Conservation (phyloP, 176 grass and related monocot species). For the Themeda triandra region DNA sequence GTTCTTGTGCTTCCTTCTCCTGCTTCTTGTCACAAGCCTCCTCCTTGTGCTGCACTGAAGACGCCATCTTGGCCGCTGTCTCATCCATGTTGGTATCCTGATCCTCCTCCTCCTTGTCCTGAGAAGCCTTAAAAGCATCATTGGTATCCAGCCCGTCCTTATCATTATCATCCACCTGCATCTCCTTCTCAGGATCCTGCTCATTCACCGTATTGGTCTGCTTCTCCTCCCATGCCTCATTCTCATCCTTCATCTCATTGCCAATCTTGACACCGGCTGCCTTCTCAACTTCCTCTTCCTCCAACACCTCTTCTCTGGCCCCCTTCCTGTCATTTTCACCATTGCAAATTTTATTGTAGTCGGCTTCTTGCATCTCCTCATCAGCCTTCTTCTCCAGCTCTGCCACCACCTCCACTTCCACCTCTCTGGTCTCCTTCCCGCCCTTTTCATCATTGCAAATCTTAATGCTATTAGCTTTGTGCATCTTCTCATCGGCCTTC, state of each 20-base stretch:
- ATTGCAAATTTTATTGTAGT: not conserved
- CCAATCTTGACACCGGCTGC: not conserved
- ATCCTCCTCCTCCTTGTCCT: not conserved
- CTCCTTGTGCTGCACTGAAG: not conserved
- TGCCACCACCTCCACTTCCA: not conserved
- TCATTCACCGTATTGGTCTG: not conserved
- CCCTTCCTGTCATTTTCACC: not conserved
- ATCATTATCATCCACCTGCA: not conserved
- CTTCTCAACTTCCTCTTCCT: not conserved
- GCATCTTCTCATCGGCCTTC: not conserved
- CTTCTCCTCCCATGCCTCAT: not conserved
- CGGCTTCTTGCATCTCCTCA: not conserved
- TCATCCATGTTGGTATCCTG: not conserved
- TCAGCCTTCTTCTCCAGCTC: not conserved
- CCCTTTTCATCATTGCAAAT: not conserved
- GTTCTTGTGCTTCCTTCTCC: not conserved
- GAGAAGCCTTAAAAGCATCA: not conserved
- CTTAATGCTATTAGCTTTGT: not conserved
- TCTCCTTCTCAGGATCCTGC: not conserved
- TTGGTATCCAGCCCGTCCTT: not conserved
- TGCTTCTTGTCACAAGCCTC: not conserved
- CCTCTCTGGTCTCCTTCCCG: not conserved
- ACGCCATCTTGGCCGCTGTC: not conserved
- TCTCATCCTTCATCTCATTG: not conserved
- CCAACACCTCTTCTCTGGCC: not conserved